Base-by-base conservation (phyloP, 2,329 filamentous ascomycete genomes). In the Juglanconis sp. region DNA sequence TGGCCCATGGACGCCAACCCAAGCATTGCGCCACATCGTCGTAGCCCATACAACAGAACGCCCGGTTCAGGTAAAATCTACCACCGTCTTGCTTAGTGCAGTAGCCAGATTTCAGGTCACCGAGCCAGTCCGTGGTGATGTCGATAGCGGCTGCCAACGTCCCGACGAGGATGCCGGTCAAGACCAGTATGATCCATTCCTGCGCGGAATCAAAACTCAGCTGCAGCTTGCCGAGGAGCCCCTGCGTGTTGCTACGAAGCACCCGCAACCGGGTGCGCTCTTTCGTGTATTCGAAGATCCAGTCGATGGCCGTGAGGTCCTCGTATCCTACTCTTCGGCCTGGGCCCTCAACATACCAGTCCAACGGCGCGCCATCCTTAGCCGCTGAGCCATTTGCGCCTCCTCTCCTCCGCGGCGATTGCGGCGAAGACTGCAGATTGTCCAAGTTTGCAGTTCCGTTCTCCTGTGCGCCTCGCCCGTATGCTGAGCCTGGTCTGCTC, bases 221-320 rank as follows among this genome's bases (percentile, higher is more conserved):
- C 63, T 84, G 87, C 57, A 89, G 68, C 68, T 92, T 86, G 11
- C 92, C 92, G 24, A 93, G 62, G 5, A 96, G 66, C 0, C 92
- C 91, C 24, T 84, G 81, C 7, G 87, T 83, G 67, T 83, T 85
- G 0, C 89, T 85, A 58, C 87, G 84, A 24, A 99, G 79, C 35
- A 89, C 84, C n/a, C 92, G 86, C 68, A 96, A 78, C 31, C 95
- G 86, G 73, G 96, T 92, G 24, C 95, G 86, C 77, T 99, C 95
- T 74, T 97, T 97, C 56, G 91, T 95, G 71, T 98, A 96, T 74
- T 99, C 95, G 69, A 96, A 98, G 71, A 98, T 98, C 95, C 95
- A 99, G 78, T 99, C 95, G 72, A 99, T 99, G 61, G 95, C 94
- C 15, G 94, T 97, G 72, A 97, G 81, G 76, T 99, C 90, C 70